These are phyloP conservation scores for Beta lomatogona DNA, from an alignment of 179 eudicot species.

Conservation along the genomic window DNA sequence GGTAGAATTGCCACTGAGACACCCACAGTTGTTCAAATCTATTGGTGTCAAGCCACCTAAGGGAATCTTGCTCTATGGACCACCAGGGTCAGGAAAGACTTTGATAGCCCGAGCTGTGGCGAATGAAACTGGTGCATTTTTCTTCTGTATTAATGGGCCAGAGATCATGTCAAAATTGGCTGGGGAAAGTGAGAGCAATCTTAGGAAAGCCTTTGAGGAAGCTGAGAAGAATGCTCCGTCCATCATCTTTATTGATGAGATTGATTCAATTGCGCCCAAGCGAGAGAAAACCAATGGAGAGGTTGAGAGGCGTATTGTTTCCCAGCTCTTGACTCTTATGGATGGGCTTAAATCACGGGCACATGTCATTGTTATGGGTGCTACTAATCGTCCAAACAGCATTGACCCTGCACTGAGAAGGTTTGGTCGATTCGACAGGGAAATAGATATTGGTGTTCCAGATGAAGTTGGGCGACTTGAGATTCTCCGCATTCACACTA, in stretches of 20 bases:
- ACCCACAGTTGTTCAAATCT: conserved; percentile 84
- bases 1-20: conserved; percentile 82
- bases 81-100: conserved; percentile 94
- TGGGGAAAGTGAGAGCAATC: conserved; percentile 95
- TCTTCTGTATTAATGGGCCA: conserved; percentile 88
- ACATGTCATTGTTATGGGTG: conserved; percentile 93
- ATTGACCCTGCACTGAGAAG: conserved; percentile 90
- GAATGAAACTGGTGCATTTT: conserved; percentile 91
- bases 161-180: conserved; percentile 95
- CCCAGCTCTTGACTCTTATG: conserved; percentile 90
- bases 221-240: conserved; percentile 96
- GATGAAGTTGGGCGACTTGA: conserved; percentile 90
- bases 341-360: conserved; percentile 94
- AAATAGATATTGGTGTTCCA: conserved; percentile 91
- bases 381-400: conserved; percentile 92
- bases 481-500: conserved; percentile 86
- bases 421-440: conserved; percentile 88
- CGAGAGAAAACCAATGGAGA: conserved; percentile 91
- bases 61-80: conserved; percentile 88
- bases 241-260: conserved; percentile 81
- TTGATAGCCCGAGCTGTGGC: conserved; percentile 91
- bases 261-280: conserved; percentile 96
- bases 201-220: conserved; percentile 92
- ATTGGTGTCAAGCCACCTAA: conserved; percentile 94
- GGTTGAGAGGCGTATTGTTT: conserved; percentile 94